Conservation (phyloP, 2,329 filamentous ascomycete genomes). For the Neocatenulostroma microsporum region DNA sequence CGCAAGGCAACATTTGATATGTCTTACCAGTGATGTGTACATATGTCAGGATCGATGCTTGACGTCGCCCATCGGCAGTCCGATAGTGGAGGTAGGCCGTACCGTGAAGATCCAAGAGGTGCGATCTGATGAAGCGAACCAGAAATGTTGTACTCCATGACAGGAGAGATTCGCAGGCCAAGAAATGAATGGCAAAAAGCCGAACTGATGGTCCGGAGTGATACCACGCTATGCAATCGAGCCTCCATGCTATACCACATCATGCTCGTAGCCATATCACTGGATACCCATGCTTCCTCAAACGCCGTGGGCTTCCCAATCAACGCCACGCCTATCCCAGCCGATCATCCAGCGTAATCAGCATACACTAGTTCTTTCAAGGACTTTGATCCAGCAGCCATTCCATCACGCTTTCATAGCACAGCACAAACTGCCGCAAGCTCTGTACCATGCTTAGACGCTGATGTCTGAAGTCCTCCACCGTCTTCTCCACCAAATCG, state of each 20-base stretch:
- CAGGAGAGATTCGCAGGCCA: too few relatives aligned
- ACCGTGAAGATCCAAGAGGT: too few relatives aligned
- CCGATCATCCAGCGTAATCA: background rate
- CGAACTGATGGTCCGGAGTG: background rate
- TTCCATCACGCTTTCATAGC: conserved; percentile 89
- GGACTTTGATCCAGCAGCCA: conserved; percentile 55
- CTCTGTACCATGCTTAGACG: conserved; percentile 95
- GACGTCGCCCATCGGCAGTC: too few relatives aligned
- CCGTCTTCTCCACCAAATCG: conserved; percentile 77
- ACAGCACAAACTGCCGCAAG: conserved; percentile 84
- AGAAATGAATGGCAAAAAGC: background rate
- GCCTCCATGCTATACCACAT: background rate
- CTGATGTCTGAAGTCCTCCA: conserved; percentile 84
- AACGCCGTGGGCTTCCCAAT: too few relatives aligned
- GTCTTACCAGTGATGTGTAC: too few relatives aligned
- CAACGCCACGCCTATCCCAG: background rate
- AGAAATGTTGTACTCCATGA: too few relatives aligned
- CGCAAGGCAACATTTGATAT: too few relatives aligned
- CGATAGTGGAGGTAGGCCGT: too few relatives aligned
- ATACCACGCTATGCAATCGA: background rate
- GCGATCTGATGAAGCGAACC: too few relatives aligned
- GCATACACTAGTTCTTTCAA: background rate
- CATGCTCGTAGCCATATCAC: too few relatives aligned
- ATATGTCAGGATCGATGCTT: too few relatives aligned
- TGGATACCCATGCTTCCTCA: too few relatives aligned